phyloP scores from a whole-genome alignment of 2,329 filamentous ascomycete genomes.

The Calycina herbarum region DNA sequence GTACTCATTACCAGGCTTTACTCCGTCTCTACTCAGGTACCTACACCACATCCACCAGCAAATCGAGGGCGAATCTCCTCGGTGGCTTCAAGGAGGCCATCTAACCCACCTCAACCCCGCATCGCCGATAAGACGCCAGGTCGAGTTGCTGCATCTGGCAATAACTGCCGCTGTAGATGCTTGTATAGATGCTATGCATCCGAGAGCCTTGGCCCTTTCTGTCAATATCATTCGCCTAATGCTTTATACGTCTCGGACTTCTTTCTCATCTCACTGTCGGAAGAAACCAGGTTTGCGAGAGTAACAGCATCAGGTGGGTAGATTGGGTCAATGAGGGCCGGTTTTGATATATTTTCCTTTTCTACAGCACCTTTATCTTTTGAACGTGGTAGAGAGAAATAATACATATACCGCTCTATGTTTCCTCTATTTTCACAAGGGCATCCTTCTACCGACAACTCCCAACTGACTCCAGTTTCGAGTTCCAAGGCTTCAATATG shows the following conservation, averaged over 20 bases:
- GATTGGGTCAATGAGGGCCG: not conserved
- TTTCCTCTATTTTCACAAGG: not conserved
- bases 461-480: conserved; percentile 4
- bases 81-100: not conserved
- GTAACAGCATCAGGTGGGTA: not conserved
- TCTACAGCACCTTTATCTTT: not conserved
- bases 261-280: not conserved
- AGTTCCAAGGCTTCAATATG: conserved; percentile 21
- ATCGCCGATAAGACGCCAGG: conserved; percentile 10
- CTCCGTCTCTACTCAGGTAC: not conserved
- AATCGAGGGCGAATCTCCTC: conserved; percentile 1
- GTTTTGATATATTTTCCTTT: not conserved
- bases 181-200: conserved; percentile 10
- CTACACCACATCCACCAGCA: conserved; percentile 1
- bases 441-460: not conserved
- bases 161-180: conserved; percentile 14
- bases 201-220: conserved; percentile 13
- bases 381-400: not conserved
- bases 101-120: not conserved
- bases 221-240: conserved; percentile 15
- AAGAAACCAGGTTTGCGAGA: conserved; percentile 5
- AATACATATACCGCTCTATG: conserved; percentile 14
- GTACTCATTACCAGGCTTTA: conserved; percentile 4
- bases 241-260: conserved; percentile 4
- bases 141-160: conserved; percentile 18